A percentile compares a stretch with the other conserved stretches of the same genome.
Conservation (phyloP, 495 filamentous ascomycete species). For the Rhypophila decipiens region DNA sequence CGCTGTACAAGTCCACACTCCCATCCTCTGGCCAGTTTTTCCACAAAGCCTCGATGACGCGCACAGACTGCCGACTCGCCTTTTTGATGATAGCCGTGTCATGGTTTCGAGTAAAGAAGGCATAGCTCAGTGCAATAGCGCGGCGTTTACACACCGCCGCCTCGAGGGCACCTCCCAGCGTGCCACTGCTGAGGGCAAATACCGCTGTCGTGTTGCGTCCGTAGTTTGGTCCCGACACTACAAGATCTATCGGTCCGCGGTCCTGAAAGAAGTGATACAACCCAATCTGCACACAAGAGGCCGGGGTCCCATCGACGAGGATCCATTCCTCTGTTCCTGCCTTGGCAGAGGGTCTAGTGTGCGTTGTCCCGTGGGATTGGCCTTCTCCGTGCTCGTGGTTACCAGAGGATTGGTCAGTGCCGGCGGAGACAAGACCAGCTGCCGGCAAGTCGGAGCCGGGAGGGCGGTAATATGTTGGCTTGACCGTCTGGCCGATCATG, state of each 20-base stretch:
- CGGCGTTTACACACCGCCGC: conserved; percentile 74
- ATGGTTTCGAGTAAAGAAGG: conserved; percentile 76
- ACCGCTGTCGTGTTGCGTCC: conserved; percentile 89
- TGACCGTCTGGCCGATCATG: conserved; percentile 76
- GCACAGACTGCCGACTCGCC: conserved; percentile 62
- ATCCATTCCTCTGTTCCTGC: conserved; percentile 81
- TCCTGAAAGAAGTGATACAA: conserved; percentile 80
- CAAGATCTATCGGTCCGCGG: conserved; percentile 72
- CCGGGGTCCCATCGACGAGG: conserved; percentile 81
- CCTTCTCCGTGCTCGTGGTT: conserved; percentile 48
- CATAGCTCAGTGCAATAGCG: conserved; percentile 79
- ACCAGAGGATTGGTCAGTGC: conserved; percentile 19
- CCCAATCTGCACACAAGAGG: conserved; percentile 83
- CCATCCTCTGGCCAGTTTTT: conserved; percentile 62
- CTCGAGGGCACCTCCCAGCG: conserved; percentile 86
- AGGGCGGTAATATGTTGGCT: conserved; percentile 80
- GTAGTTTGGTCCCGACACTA: conserved; percentile 90
- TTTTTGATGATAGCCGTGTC: conserved; percentile 70
- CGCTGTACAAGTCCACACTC: conserved; percentile 69
- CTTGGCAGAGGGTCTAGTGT: conserved; percentile 44
- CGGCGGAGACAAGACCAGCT: conserved; percentile 23
- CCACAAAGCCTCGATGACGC: conserved; percentile 69
- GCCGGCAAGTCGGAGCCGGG: conserved; percentile 45
- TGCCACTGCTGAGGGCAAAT: conserved; percentile 84
- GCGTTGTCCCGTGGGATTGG: conserved; percentile 51